Evolutionary conservation across 352 stramenopile genomes (phyloP).

Genomic region (Phytopythium montanum): DNA sequence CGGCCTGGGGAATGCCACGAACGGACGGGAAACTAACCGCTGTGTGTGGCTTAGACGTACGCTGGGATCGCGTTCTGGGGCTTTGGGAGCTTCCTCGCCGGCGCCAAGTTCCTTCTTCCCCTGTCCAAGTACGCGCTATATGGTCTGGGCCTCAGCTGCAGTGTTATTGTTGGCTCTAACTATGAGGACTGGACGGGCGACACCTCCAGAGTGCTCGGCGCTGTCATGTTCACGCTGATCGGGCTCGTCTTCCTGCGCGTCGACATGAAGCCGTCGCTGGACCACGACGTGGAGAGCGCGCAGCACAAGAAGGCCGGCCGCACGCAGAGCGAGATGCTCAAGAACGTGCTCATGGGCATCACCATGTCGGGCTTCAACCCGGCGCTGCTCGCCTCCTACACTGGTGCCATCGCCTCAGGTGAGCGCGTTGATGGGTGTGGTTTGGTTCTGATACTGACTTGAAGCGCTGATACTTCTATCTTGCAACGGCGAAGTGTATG

Average conservation of each 20-base stretch:
- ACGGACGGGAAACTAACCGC: conserved; percentile 1
- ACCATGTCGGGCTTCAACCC: conserved; percentile 89
- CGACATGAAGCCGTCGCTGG: conserved; percentile 73
- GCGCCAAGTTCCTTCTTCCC: conserved; percentile 77
- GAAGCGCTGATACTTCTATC: not conserved
- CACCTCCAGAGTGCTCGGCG: conserved; percentile 79
- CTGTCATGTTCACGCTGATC: conserved; percentile 83
- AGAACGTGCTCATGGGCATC: conserved; percentile 81
- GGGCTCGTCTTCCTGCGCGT: conserved; percentile 77
- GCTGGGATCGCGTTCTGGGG: conserved; percentile 87
- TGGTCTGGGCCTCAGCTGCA: not conserved
- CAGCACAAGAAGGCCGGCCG: conserved; percentile 46
- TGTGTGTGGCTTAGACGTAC: conserved; percentile 53
- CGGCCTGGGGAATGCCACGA: not conserved
- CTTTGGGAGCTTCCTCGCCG: conserved; percentile 85
- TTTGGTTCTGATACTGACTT: not conserved
- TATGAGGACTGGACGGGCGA: too few relatives aligned
- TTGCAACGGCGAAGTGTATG: conserved; percentile 54
- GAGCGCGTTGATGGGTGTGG: not conserved
- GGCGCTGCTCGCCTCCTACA: conserved; percentile 82
- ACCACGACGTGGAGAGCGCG: conserved; percentile 46
- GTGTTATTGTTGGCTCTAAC: too few relatives aligned
- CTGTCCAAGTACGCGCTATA: conserved; percentile 69
- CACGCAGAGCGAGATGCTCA: conserved; percentile 62
- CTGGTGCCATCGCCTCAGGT: conserved; percentile 84